Evolutionary conservation across 768 basidiomycete species (phyloP), one percentile per base, ranked within the genome.

Genomic region (Polyporus arcularius): DNA sequence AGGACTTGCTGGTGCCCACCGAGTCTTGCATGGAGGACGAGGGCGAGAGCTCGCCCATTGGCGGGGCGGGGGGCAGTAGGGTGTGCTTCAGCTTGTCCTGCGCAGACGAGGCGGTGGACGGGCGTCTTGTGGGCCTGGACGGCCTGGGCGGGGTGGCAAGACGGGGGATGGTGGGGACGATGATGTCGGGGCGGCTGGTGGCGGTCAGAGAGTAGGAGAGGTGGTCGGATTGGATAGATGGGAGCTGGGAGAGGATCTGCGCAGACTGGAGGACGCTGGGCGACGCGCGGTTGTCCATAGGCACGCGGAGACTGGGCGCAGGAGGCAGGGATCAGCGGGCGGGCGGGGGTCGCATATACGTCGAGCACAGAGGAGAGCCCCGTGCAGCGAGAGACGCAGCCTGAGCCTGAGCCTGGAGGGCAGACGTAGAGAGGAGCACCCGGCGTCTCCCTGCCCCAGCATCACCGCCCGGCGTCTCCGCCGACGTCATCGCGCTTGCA

Each of bases 51-150:
- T 66, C 68, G 59, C 57, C 65, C 46, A 57, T 56, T 26, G 66
- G 57, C 26, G 52, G 51, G 52, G 67, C 50, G 26, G 63, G 39
- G 40, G 84, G 83, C 31, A 85, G 70, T 30, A 82, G 68, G 9
- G 67, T 39, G 26, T 26, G 21, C 21, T 26, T 26, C 21, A 70
- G 45, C 49, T 66, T 69, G 14, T 77, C 77, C 55, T 85, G 81
- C 10, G 77, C 73, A 16, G 77, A 71, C 52, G 81, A 78, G 3
- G 82, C 77, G 6, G 80, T 79, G 0, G 79, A 75, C 16, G 79
- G 79, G 60, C 79, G 73, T 43, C 75, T 69, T 0, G 65, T 68
- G 58, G 68, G 68, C 42, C 70, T 69, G 46, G 57, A 54, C 18
- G 72, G 72, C 43, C 74, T 74, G 35, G 18, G 60, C n/a, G 62